A percentile compares a stretch with the other conserved stretches of the same genome.
These are phyloP conservation scores for Lupinus albus DNA, from an alignment of 306 rosid species.

Conservation along the genomic window DNA sequence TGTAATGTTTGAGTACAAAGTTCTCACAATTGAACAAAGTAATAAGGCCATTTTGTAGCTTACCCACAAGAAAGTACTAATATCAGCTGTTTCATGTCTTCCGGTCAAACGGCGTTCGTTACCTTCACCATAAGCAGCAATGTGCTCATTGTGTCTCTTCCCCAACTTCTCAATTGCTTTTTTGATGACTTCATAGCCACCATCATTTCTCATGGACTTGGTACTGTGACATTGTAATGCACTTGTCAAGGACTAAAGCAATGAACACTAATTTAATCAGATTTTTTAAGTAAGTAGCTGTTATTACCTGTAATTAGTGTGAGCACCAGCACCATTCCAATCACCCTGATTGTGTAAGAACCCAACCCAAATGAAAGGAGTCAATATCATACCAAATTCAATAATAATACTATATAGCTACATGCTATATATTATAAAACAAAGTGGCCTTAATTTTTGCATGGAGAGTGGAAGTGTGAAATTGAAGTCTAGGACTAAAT, in stretches of 20 bases:
- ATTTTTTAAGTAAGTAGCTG: neutral
- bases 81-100: conserved; percentile 77
- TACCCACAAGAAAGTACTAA: conserved; percentile 84
- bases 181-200: conserved; percentile 79
- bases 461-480: neutral
- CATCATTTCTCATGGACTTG: conserved; percentile 73
- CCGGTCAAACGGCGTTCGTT: conserved; percentile 93
- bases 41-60: neutral
- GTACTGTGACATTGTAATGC: conserved; percentile 55
- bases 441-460: neutral
- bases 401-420: neutral
- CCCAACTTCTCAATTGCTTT: conserved; percentile 72
- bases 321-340: conserved; percentile 99
- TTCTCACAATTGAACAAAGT: no score
- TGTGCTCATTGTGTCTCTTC: conserved; percentile 80
- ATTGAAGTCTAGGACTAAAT: neutral
- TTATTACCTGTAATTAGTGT: conserved; percentile 82
- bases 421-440: neutral
- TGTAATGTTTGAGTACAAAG: no score
- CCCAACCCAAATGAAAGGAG: neutral
- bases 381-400: conserved; percentile 6
- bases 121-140: conserved; percentile 92
- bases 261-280: neutral
- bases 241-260: neutral
- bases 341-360: conserved; percentile 60